Evolutionary conservation across 306 rosid genomes (phyloP).

Genomic region (Trifolium fragiferum): DNA sequence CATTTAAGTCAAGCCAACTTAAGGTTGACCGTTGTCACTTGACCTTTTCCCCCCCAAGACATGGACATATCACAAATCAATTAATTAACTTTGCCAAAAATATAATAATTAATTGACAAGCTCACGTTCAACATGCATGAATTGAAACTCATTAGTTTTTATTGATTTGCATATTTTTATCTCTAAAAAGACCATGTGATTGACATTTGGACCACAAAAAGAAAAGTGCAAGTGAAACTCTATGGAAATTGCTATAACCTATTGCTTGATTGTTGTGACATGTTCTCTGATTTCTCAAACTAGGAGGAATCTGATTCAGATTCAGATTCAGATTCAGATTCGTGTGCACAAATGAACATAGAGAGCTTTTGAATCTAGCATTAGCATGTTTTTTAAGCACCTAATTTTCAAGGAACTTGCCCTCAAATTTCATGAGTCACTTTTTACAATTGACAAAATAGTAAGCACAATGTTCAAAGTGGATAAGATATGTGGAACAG

Average conservation of each 20-base stretch:
- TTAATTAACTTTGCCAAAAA: no score
- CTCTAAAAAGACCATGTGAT: background rate
- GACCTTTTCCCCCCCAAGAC: background rate
- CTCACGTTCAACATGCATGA: background rate
- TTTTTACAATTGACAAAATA: no score
- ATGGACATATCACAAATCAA: constrained; percentile 15
- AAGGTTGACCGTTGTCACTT: constrained; percentile 13
- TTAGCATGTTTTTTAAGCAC: background rate
- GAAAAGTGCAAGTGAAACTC: no score
- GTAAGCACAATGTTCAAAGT: no score
- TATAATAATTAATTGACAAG: background rate
- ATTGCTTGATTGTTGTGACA: background rate
- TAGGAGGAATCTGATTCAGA: no score
- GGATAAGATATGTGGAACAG: no score
- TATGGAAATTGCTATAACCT: no score
- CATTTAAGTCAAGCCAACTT: background rate
- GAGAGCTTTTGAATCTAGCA: constrained; percentile 4
- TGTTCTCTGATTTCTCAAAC: background rate
- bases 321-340: constrained; percentile 33
- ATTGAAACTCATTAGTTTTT: constrained; percentile 9
- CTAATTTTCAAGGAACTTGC: background rate
- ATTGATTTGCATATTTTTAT: background rate
- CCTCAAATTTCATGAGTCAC: no score
- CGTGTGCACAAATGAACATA: constrained; percentile 18
- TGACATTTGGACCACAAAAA: no score